These are phyloP conservation scores for Trichocladium antarcticum DNA, from an alignment of 495 filamentous ascomycete species.

Conservation along the genomic window DNA sequence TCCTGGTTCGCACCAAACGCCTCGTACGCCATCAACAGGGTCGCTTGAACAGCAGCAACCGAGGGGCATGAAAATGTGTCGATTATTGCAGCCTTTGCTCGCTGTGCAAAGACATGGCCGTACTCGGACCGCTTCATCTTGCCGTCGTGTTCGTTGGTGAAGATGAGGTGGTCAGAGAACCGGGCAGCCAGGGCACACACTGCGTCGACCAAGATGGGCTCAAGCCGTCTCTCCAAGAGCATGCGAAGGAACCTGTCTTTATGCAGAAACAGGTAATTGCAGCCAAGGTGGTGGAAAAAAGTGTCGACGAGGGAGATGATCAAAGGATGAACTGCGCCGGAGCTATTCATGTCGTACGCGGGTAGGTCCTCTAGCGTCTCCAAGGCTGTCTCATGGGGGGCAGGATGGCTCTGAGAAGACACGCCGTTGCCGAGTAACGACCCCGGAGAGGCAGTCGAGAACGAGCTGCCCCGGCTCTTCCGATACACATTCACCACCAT, in stretches of 20 bases:
- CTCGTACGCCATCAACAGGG: conserved; percentile 70
- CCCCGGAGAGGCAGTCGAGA: conserved; percentile 34
- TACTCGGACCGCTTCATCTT: conserved; percentile 46
- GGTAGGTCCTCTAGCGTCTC: conserved; percentile 58
- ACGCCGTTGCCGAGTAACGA: conserved; percentile 15
- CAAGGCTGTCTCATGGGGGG: conserved; percentile 34
- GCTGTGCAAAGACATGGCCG: conserved; percentile 65
- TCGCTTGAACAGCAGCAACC: conserved; percentile 68
- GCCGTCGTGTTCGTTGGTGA: conserved; percentile 47
- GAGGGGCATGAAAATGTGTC: conserved; percentile 70
- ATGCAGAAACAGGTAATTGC: conserved; percentile 71
- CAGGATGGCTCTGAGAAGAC: conserved; percentile 11
- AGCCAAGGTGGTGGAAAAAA: conserved; percentile 69
- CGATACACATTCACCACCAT: conserved; percentile 68
- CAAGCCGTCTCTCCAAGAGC: conserved; percentile 65
- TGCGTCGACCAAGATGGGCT: conserved; percentile 76
- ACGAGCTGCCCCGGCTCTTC: conserved; percentile 31
- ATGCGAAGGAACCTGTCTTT: conserved; percentile 55
- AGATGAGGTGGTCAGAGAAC: conserved; percentile 60
- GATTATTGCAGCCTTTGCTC: conserved; percentile 61
- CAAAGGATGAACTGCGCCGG: conserved; percentile 54
- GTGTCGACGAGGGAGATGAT: conserved; percentile 64
- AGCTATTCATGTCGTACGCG: conserved; percentile 63
- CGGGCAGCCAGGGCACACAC: conserved; percentile 70
- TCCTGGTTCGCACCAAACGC: conserved; percentile 77